These are phyloP conservation scores for Zalerion maritima DNA, from an alignment of 495 filamentous ascomycete genomes.

Conservation along the genomic window DNA sequence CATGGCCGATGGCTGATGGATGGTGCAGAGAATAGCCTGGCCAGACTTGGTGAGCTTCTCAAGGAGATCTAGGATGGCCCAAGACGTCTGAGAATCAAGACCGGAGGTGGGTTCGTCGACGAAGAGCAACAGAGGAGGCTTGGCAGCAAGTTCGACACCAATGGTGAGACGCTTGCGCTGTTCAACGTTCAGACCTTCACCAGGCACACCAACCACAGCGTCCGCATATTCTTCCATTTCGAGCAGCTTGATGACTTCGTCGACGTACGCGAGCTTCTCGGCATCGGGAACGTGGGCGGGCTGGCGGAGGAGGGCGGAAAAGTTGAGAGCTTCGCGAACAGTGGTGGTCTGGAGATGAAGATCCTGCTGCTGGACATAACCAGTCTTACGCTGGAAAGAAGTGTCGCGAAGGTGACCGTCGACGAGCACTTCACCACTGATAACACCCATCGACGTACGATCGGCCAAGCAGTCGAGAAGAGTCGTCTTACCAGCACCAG, in stretches of 20 bases:
- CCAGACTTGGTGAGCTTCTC: conserved; percentile 71
- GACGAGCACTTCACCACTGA: conserved; percentile 74
- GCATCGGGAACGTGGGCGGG: conserved; percentile 48
- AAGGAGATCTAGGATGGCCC: conserved; percentile 65
- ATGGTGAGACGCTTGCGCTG: conserved; percentile 83
- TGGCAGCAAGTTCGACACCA: conserved; percentile 82
- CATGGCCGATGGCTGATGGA: conserved; percentile 85
- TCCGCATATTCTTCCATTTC: conserved; percentile 83
- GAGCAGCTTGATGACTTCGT: conserved; percentile 79
- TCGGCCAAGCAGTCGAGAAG: conserved; percentile 60
- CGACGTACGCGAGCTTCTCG: conserved; percentile 77
- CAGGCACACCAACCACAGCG: conserved; percentile 73
- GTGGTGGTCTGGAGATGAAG: conserved; percentile 76
- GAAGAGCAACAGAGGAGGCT: conserved; percentile 78
- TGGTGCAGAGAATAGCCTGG: conserved; percentile 81
- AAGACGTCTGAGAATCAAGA: conserved; percentile 74
- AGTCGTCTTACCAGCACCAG: conserved; percentile 61
- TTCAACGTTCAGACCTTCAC: conserved; percentile 86
- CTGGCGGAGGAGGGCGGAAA: conserved; percentile 74
- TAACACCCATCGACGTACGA: conserved; percentile 73
- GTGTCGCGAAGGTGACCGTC: conserved; percentile 60
- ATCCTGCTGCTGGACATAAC: conserved; percentile 94
- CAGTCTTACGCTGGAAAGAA: conserved; percentile 85
- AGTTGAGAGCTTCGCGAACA: conserved; percentile 71
- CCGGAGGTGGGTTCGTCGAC: conserved; percentile 83